Evolutionary conservation across 2,329 filamentous ascomycete species (phyloP), one percentile per base, ranked within the genome.

Genomic region (Fusarium staphyleae): DNA sequence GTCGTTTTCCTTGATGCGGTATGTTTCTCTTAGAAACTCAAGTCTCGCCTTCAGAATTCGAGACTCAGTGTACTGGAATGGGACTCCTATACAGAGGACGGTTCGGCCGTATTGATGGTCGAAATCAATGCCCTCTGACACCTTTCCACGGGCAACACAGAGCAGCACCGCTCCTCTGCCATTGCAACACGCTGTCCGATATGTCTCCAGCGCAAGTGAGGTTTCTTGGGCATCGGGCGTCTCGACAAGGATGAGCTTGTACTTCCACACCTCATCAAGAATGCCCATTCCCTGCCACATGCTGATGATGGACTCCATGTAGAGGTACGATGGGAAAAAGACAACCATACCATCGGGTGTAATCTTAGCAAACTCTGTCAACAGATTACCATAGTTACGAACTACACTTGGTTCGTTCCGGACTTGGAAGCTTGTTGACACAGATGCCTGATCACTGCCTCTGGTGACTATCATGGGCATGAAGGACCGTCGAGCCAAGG

Each of bases 201-300:
- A 99, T 0, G 95, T 98, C 74, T 99, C 95, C 7, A 99, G 81
- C 0, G 95, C 95, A 6, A 99, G 82, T 0, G 93, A 96, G 0
- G 95, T 99, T 76, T 99, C 95, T 74, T 99, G 95, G 1, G 92
- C 91, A 72, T 99, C 95, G 1, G 95, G 95, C 0, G 96, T 99
- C 78, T 99, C 95, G 54, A 99, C 95, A 7, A 99, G 82, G 63
- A 99, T 97, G 62, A 99, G 83, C 73, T 99, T 99, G 79, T 96
- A 97, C 74, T 96, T 97, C 95, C 95, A 99, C 26, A 99, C 92
- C 70, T 95, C 90, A 74, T 99, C 95, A 29, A 99, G 80, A 59
- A 98, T 96, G 19, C 92, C 92, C 93, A 98, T 98, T 48, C 91
- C 92, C 73, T 99, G 95, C 95, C 95, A 99, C 87, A 96, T 96